These are phyloP conservation scores for Cryptococcus sp. DNA, from an alignment of 1,284 basidiomycete species.

Conservation along the genomic window DNA sequence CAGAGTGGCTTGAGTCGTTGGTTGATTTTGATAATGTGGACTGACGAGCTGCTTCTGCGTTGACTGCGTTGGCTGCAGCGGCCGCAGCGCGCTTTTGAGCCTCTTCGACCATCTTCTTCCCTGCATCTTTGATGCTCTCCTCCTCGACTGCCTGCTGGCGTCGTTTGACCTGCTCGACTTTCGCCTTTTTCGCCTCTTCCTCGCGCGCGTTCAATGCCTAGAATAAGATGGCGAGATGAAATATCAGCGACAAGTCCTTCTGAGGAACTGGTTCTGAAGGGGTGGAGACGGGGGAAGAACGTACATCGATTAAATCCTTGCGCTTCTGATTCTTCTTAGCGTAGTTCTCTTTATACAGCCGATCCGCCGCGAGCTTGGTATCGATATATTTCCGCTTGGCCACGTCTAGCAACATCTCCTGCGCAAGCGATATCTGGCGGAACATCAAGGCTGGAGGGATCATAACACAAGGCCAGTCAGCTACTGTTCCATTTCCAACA, in stretches of 20 bases:
- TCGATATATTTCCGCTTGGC: conserved; percentile 79
- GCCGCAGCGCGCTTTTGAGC: conserved; percentile 31
- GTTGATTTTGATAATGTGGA: conserved; percentile 9
- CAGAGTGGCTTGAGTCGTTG: neutral
- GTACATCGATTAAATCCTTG: conserved; percentile 67
- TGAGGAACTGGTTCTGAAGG: neutral
- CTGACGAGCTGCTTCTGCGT: conserved; percentile 7
- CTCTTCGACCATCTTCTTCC: conserved; percentile 69
- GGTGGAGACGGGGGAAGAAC: conserved; percentile 13
- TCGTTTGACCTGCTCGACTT: conserved; percentile 62
- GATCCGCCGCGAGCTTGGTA: conserved; percentile 71
- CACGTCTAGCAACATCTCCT: conserved; percentile 81
- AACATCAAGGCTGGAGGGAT: conserved; percentile 68
- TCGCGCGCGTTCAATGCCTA: conserved; percentile 82
- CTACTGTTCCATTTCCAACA: neutral
- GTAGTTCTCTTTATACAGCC: conserved; percentile 70
- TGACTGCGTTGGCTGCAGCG: conserved; percentile 24
- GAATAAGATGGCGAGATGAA: neutral
- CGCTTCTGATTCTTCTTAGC: conserved; percentile 76
- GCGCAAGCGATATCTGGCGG: conserved; percentile 81
- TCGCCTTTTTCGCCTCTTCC: conserved; percentile 72
- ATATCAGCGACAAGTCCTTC: neutral
- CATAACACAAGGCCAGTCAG: neutral
- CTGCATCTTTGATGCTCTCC: conserved; percentile 76
- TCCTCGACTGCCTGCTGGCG: conserved; percentile 62